Conservation (phyloP, 2,329 filamentous ascomycete genomes). For the Aureobasidium sp. region DNA sequence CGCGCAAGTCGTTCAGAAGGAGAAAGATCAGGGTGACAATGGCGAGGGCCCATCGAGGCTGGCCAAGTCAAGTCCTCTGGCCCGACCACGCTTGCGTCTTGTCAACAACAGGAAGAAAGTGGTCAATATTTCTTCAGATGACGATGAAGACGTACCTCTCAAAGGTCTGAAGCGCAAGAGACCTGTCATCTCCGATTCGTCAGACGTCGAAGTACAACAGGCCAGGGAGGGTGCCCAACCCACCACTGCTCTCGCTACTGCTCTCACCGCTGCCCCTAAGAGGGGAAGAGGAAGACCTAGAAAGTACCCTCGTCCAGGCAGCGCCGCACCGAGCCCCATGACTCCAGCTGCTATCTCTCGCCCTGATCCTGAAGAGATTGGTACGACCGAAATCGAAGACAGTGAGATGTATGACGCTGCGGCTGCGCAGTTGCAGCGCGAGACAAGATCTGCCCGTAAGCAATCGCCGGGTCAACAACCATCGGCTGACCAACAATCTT, state of each 20-base stretch:
- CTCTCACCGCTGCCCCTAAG: not conserved
- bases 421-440: constrained; percentile 2
- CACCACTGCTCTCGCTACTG: not conserved
- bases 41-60: not conserved
- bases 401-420: not conserved
- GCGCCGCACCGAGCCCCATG: not conserved
- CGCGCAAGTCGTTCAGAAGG: not conserved
- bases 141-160: not conserved
- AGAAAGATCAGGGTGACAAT: not conserved
- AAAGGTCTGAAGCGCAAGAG: not conserved
- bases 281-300: constrained; percentile 11
- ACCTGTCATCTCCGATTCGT: not conserved
- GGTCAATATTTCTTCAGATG: not conserved
- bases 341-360: not conserved
- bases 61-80: not conserved
- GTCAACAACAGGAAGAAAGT: not conserved
- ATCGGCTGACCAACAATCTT: not conserved
- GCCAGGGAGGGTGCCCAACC: not conserved
- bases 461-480: not conserved
- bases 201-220: not conserved
- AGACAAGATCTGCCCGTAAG: not conserved
- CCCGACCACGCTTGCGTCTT: not conserved
- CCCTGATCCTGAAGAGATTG: not conserved
- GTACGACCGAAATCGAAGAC: not conserved
- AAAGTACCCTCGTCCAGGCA: not conserved